Evolutionary conservation across 192 early-diverging fungal species (phyloP).

Genomic region (Paraglomus brasilianum): DNA sequence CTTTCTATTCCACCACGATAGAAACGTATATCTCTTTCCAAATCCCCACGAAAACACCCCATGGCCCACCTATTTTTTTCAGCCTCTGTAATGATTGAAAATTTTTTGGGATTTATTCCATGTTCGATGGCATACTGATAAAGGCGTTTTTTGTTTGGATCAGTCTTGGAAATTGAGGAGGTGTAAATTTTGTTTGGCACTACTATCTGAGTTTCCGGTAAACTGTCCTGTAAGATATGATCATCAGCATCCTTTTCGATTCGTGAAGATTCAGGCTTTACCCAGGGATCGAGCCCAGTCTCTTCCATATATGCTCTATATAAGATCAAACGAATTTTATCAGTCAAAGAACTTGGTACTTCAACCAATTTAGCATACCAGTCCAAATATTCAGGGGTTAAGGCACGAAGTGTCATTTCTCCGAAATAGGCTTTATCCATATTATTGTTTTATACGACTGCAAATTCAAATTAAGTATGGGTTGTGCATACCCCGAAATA

Average conservation of each 20-base stretch:
- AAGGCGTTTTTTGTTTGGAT: no score
- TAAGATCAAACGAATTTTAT: slow-evolving; percentile 27
- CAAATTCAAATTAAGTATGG: slow-evolving; percentile 1
- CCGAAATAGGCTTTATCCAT: slow-evolving; percentile 4
- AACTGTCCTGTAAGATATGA: neutral
- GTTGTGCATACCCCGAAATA: slow-evolving; percentile 9
- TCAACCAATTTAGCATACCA: no score
- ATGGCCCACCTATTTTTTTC: neutral
- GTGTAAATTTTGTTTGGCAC: no score
- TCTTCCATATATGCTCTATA: slow-evolving; percentile 17
- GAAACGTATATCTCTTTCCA: neutral
- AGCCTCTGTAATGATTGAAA: neutral
- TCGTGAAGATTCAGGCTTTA: slow-evolving; percentile 4
- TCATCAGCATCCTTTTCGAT: slow-evolving; percentile 6
- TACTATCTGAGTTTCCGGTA: neutral
- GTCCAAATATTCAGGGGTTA: no score
- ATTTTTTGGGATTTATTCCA: neutral
- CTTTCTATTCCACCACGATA: neutral
- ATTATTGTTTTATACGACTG: slow-evolving; percentile 17
- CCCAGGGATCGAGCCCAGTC: slow-evolving; percentile 11
- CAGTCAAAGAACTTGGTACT: slow-evolving; percentile 17
- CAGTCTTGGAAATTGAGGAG: no score
- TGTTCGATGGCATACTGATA: slow-evolving; percentile 3
- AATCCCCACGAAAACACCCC: neutral
- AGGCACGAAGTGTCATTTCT: slow-evolving; percentile 21